Base-by-base conservation (phyloP, 495 filamentous ascomycete genomes). In the Glonium stellatum region DNA sequence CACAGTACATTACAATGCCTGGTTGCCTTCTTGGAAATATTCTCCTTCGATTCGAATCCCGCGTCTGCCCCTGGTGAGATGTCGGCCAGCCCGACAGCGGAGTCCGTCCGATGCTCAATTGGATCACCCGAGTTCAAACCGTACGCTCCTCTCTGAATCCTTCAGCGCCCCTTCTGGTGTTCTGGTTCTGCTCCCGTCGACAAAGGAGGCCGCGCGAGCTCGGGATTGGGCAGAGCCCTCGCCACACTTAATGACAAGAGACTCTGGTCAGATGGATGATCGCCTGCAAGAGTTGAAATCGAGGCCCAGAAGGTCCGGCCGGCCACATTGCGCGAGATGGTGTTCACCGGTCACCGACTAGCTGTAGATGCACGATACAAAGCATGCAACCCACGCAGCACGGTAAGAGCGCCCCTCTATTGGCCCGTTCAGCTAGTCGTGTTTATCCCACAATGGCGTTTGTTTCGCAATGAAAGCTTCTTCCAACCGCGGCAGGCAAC, bases 281-380 rank as follows among this genome's bases (percentile, higher is more conserved):
- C 27, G 27, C 2, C 27, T 31, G 27, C 27, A 31, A 31, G 6
- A 3, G 27, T 2, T 6, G 27, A 6, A 31, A 31, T 31, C 27
- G 27, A 31, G 27, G 6, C 3, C 27, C 27, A 31, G 27, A 31
- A 31, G 27, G 27, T 31, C 6, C 6, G 27, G 39, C 39, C 4
- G 39, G 4, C 1, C 13, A 44, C 39, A 11, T 11, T 13, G 12
- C 39, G 39, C 13, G 27, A 44, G 13, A 44, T 13, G 39, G 10
- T 15, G 39, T 18, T 51, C 21, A 25, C 48, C 48, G 48, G 48
- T 27, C 25, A 31, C 21, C 15, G 48, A 27, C 18, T 23, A 25
- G 48, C 48, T 51, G 47, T 50, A 18, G 48, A 51, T 22, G 48
- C 48, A 31, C 21, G 23, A 27, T 51, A 25, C 48, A 51, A n/a